Base-by-base conservation (phyloP, 2,329 filamentous ascomycete species). In the Ceratocystis eucalypticola region DNA sequence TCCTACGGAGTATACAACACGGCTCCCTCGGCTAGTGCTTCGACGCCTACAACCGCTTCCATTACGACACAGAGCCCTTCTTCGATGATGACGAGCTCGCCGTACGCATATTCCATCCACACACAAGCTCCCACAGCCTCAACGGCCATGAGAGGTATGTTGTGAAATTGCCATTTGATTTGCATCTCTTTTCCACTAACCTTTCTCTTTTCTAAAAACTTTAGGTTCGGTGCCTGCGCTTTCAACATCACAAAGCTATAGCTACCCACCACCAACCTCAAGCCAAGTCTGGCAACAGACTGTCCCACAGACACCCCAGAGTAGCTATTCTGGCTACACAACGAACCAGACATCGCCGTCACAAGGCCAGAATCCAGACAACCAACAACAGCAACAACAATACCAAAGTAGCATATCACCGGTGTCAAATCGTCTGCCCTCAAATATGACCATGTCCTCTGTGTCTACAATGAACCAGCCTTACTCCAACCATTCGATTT, bases 51-150 rank as follows among this genome's bases (percentile, higher is more conserved):
- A 2, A 63, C 64, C 3, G 44, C 64, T 61, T 79, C 63, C 2
- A 37, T 62, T 10, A 61, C 64, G 17, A 45, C 64, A 69, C 84
- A 86, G 71, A 84, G 84, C 70, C 82, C 82, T 15, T 85, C 87
- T 73, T 79, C 85, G 77, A 84, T 88, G 82, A 84, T 85, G 80
- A 81, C 82, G 70, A 82, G 75, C 70, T 83, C 77, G 69, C 80
- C 83, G 1, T 95, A 91, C 75, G 84, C 86, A 65, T 88, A 87
- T 72, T 82, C 88, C 65, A 79, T 86, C 45, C 88, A 88, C 72
- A 82, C 87, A 45, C 88, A 88, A 72, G 87, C 84, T 72, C 81
- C 86, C 48, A 84, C 91, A 73, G 82, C 82, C 37, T 88, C 90
- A 73, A 87, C 89, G 28, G 85, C 80, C 28, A 85, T 91, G 74